Evolutionary conservation across 2,329 filamentous ascomycete genomes (phyloP), one percentile per base, ranked within the genome.

Genomic region (Stenocarpella maydis): DNA sequence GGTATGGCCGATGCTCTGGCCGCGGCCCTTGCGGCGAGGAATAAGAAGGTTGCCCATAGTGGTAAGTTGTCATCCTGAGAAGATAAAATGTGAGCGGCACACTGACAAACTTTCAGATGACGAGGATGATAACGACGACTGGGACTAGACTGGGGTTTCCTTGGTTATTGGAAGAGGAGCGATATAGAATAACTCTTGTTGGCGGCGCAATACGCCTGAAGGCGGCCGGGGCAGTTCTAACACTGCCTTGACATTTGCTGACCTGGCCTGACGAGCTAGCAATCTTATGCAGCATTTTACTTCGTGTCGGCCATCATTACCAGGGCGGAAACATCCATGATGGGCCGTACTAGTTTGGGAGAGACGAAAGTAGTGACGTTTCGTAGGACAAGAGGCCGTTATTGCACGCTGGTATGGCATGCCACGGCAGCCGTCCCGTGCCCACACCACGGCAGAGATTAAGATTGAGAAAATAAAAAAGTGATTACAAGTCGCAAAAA

Each of bases 21-120:
- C 70, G 91, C 89, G 71, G 92, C 91, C 69, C 81, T 95, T 75
- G 89, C 91, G 77, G 92, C 93, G 82, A 87, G 95, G 80, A 98
- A 98, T 85, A 90, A 94, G 80, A 97, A 97, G 85, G 95, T 98
- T 78, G 93, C 93, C 82, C 91, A 93, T 79, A 97, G 93, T 85
- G 95, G 95, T 98, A 89, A 89, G 93, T 91, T 65, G 65, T 61
- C 64, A 63, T 64, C 21, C 28, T 24, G 54, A 14, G 15, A 50
- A 55, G 12, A 24, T 28, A 4, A 47, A 2, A 34, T 5, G 19
- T 61, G 19, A 26, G 9, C 58, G 7, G 28, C 24, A 47, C 21
- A 43, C 69, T 78, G 73, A 78, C 73, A 72, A 75, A 71, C 55
- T 71, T 7, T 41, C 73, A 94, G 92, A 95, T 82, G 92, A 94